phyloP scores from a whole-genome alignment of 2,329 filamentous ascomycete species.

The Microascus cirrosus region DNA sequence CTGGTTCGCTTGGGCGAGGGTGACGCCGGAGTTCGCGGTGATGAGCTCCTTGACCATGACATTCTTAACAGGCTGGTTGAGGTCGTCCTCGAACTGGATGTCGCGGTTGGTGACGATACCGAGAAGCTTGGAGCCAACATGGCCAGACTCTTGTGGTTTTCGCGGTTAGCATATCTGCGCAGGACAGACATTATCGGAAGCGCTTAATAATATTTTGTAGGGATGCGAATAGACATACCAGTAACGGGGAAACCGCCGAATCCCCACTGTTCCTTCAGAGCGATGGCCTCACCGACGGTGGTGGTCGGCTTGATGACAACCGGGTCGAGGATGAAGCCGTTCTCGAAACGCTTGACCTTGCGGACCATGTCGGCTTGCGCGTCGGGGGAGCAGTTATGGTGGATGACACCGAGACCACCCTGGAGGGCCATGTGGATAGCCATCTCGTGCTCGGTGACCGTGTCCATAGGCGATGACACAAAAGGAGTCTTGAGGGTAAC shows the following conservation, averaged over 20 bases:
- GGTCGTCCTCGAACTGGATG: conserved; percentile 85
- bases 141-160: conserved; percentile 64
- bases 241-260: conserved; percentile 98
- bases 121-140: conserved; percentile 87
- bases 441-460: conserved; percentile 98
- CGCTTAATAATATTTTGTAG: neutral
- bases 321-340: conserved; percentile 95
- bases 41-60: conserved; percentile 96
- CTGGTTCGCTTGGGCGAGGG: conserved; percentile 78
- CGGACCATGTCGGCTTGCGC: conserved; percentile 97
- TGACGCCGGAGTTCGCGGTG: conserved; percentile 75
- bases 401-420: conserved; percentile 85
- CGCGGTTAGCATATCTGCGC: neutral
- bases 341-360: conserved; percentile 98
- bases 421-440: conserved; percentile 93
- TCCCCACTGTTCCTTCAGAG: conserved; percentile 94
- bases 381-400: conserved; percentile 98
- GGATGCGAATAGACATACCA: conserved; percentile 51
- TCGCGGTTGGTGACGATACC: conserved; percentile 97
- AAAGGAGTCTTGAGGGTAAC: conserved; percentile 95
- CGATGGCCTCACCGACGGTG: conserved; percentile 83
- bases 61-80: conserved; percentile 60
- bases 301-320: conserved; percentile 81
- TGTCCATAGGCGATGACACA: conserved; percentile 98
- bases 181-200: neutral